Evolutionary conservation across 257 asterid genomes (phyloP).

Genomic region (Solanum paucissectum): DNA sequence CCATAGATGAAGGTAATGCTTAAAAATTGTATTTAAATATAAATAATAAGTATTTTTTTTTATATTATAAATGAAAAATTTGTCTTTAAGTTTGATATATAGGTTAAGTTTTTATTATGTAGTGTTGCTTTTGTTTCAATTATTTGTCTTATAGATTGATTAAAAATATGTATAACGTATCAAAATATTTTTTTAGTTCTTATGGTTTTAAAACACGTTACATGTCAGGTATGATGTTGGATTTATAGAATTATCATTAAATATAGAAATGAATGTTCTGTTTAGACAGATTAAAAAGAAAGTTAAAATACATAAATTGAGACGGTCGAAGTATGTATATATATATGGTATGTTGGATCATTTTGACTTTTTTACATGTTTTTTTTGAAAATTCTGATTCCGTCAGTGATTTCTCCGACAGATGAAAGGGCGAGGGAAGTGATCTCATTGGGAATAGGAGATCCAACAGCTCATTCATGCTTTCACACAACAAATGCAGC

Average conservation of each 20-base stretch:
- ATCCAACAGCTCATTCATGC: slow-evolving; percentile 77
- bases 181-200: not conserved
- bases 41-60: not conserved
- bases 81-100: not conserved
- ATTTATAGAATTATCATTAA: not conserved
- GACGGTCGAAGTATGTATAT: not conserved
- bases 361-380: too few relatives aligned
- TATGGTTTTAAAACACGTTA: not conserved
- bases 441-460: slow-evolving; percentile 74
- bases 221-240: not conserved
- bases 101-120: not conserved
- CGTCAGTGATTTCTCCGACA: not conserved
- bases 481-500: slow-evolving; percentile 42
- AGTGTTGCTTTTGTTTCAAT: not conserved
- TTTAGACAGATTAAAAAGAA: too few relatives aligned
- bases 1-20: not conserved
- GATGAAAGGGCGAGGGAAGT: slow-evolving; percentile 17
- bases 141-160: not conserved
- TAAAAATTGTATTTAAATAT: not conserved
- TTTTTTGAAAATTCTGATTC: not conserved
- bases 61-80: not conserved
- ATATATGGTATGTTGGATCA: too few relatives aligned
- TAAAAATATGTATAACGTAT: not conserved
- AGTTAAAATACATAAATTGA: too few relatives aligned
- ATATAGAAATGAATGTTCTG: not conserved